A percentile compares a stretch with the other conserved stretches of the same genome.
Conservation (phyloP, 495 filamentous ascomycete species). For the Choiromyces venosus region DNA sequence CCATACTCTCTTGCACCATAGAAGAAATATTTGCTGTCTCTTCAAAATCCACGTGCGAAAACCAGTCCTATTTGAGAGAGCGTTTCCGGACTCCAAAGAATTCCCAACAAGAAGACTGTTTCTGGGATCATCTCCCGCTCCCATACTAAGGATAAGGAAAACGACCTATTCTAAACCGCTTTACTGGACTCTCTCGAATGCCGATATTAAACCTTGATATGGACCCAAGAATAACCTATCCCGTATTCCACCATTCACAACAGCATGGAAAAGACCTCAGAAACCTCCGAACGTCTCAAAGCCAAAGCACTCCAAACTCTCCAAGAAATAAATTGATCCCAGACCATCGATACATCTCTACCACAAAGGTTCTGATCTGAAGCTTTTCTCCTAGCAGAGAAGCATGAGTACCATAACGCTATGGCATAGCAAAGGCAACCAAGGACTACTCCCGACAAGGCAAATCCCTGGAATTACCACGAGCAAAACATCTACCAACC, state of each 20-base stretch:
- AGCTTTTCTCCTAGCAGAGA: neutral
- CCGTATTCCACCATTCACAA: neutral
- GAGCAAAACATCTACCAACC: too few relatives aligned
- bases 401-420: neutral
- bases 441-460: too few relatives aligned
- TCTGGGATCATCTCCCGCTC: too few relatives aligned
- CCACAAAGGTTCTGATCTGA: neutral
- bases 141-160: neutral
- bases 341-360: neutral
- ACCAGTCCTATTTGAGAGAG: too few relatives aligned
- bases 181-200: neutral
- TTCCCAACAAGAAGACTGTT: too few relatives aligned
- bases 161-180: neutral
- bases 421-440: too few relatives aligned
- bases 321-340: neutral
- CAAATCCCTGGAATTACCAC: too few relatives aligned
- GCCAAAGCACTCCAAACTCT: neutral
- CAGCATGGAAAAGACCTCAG: neutral
- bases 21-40: too few relatives aligned
- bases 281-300: neutral
- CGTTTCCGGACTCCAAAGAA: too few relatives aligned
- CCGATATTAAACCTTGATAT: neutral
- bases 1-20: too few relatives aligned
- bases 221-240: neutral
- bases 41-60: too few relatives aligned